Evolutionary conservation across 805 yeast species (phyloP), one percentile per base, ranked within the genome.

Genomic region (Cyberlindnera japonica): DNA sequence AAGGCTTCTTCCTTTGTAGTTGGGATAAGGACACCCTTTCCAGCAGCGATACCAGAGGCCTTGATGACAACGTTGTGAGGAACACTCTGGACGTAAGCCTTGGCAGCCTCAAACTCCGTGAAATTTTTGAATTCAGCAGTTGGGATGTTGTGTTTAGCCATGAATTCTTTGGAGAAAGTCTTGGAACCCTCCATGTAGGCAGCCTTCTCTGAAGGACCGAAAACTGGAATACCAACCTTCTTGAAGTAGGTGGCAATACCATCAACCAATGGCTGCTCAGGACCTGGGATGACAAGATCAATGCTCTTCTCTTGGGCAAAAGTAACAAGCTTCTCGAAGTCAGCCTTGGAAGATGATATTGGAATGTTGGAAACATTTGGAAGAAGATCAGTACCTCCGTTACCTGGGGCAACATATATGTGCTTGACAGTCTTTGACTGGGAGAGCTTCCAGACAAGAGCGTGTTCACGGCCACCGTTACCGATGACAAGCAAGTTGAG

Each of bases 391-490:
- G 95, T 90, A 37, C 98, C 98, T 41, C 98, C 99, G 60, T 93
- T 91, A 39, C 98, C 98, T 48, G 98, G 98, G 20, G 98, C 96
- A 41, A 91, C 96, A 56, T 61, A 95, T 51, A 95, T 81, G 44
- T 76, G 73, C 45, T 67, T 65, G 25, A 89, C 95, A 33, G 75
- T 63, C 27, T 77, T 66, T 25, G 96, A 87, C 64, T 89, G 91
- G 22, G 83, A 68, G 49, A 93, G 74, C 59, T 83, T 86, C 96
- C 96, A 90, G 13, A 87, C 85, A 46, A 93, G 74, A 39, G 98
- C 98, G 63, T 93, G 97, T 67, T 93, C 99, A 72, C 99, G 89
- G 53, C 99, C 99, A 62, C 99, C 99, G 67, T 85, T 88, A 57
- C 99, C 99, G 53, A 93, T 75, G 50, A 93, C 81, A 47, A 93